Percentiles rank a stretch among this genome's conserved stretches.
phyloP scores from a whole-genome alignment of 345 rosid species.

The Eucalyptus erythrocorys region DNA sequence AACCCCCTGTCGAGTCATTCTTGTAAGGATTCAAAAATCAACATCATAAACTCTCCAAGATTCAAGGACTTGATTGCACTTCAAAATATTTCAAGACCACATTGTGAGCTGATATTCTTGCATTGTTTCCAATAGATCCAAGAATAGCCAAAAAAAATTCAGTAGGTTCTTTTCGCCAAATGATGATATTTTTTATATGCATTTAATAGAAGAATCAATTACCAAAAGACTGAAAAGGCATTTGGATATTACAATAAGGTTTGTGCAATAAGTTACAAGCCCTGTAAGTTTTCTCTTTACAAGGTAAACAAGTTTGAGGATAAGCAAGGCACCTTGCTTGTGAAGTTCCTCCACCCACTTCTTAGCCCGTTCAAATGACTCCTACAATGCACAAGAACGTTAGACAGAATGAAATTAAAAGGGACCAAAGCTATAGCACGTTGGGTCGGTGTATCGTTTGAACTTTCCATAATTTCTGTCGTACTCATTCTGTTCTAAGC shows the following conservation, averaged over 20 bases:
- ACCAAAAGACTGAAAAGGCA: not conserved
- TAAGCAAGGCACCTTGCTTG: conserved; percentile 29
- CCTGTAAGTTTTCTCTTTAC: not conserved
- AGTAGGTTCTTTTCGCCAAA: not conserved
- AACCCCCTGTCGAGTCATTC: not conserved
- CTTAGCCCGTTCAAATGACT: conserved; percentile 44
- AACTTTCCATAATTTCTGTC: not conserved
- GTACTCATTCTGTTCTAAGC: not conserved
- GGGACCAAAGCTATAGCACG: not conserved
- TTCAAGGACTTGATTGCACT: not conserved
- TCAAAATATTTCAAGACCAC: not conserved
- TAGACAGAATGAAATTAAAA: not conserved
- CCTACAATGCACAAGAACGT: conserved; percentile 10
- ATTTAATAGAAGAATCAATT: not conserved
- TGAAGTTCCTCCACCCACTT: conserved; percentile 61
- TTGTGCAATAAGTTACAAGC: not conserved
- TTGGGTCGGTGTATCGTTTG: not conserved
- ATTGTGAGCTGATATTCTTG: not conserved
- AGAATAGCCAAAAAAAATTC: not conserved
- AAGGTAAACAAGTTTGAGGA: not conserved
- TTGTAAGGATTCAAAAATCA: not conserved
- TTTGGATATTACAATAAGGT: not conserved
- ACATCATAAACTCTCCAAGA: not conserved
- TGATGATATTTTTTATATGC: not conserved
- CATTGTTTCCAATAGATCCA: not conserved